phyloP scores from a whole-genome alignment of 192 early-diverging fungal species.

The Cladochytrium replicatum region DNA sequence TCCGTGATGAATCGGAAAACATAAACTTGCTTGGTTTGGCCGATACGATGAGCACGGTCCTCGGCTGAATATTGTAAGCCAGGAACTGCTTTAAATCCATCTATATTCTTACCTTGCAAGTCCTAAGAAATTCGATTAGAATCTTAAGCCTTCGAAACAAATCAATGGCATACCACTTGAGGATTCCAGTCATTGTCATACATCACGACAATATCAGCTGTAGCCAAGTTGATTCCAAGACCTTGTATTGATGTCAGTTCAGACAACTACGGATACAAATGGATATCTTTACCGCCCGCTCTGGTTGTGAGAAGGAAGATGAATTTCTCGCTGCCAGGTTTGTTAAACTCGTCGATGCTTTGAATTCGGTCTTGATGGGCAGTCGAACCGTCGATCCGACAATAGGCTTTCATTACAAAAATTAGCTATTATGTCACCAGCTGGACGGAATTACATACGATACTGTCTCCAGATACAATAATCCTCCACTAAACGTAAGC shows the following conservation, averaged over 20 bases:
- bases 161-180: conserved; percentile 35
- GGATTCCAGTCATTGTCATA: conserved; percentile 92
- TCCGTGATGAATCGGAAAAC: conserved; percentile 96
- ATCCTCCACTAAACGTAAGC: conserved; percentile 61
- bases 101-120: no score
- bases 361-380: conserved; percentile 85
- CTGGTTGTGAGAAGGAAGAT: conserved; percentile 94
- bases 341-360: conserved; percentile 91
- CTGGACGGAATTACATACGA: conserved; percentile 25
- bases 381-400: conserved; percentile 94
- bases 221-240: conserved; percentile 92
- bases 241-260: conserved; percentile 22
- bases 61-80: conserved; percentile 71
- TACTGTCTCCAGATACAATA: conserved; percentile 86
- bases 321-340: conserved; percentile 81
- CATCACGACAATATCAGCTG: conserved; percentile 91
- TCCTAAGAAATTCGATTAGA: no score
- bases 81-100: no score
- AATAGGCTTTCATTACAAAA: conserved; percentile 53
- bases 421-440: background rate
- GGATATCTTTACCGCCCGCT: conserved; percentile 55
- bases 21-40: conserved; percentile 95
- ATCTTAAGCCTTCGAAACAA: no score
- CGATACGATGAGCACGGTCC: conserved; percentile 98
- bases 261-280: background rate